Evolutionary conservation across 177 flowering plant species (phyloP).

Genomic region (Tripterygium wilfordii): DNA sequence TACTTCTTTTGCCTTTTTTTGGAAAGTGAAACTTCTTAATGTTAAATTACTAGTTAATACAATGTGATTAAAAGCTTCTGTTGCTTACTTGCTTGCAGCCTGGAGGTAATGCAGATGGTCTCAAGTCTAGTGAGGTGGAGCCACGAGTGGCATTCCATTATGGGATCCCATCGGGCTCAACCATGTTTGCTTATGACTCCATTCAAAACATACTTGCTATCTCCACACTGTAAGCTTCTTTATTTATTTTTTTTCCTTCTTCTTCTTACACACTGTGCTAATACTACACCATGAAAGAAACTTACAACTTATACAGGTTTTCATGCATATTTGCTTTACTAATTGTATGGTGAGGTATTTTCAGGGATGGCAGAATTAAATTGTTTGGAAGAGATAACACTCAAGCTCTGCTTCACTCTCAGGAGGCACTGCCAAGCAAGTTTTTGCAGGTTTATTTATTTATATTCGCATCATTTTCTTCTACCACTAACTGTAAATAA

Average conservation of each 20-base stretch:
- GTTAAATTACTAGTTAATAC: not conserved
- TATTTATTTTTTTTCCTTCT: not conserved
- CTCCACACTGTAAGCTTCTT: constrained; percentile 56
- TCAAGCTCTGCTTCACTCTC: constrained; percentile 64
- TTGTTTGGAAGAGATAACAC: constrained; percentile 64
- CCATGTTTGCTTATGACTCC: constrained; percentile 60
- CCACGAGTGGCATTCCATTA: constrained; percentile 78
- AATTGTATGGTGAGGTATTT: not conserved
- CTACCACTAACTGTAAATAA: not conserved
- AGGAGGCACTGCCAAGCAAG: constrained; percentile 60
- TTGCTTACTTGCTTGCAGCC: constrained; percentile 31
- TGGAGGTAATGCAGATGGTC: constrained; percentile 40
- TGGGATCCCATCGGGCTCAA: constrained; percentile 71
- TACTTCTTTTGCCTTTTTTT: not conserved
- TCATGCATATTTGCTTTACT: too few species aligned
- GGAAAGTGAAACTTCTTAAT: too few species aligned
- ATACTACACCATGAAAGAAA: too few species aligned
- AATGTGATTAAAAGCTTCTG: not conserved
- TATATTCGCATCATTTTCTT: too few species aligned
- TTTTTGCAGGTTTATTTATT: constrained; percentile 64
- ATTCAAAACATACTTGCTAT: constrained; percentile 73
- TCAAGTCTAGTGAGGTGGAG: constrained; percentile 53
- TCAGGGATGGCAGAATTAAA: constrained; percentile 84
- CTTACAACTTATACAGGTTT: too few species aligned
- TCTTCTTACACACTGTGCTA: too few species aligned